Percentiles rank a stretch among this genome's conserved stretches.
Evolutionary conservation across 345 rosid genomes (phyloP).

Genomic region (Triadica sebifera): DNA sequence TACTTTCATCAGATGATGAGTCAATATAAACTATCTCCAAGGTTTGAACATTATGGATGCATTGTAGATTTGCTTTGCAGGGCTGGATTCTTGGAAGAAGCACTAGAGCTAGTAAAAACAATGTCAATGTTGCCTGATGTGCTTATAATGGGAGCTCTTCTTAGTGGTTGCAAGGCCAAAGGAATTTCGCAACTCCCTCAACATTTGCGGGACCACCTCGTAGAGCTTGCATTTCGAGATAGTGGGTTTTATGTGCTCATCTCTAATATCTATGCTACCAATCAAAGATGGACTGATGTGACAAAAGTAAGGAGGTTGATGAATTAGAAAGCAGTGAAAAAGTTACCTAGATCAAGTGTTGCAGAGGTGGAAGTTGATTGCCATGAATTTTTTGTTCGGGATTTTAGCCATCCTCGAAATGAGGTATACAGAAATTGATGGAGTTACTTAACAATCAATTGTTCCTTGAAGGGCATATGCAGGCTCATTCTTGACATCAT

Average conservation of each 20-base stretch:
- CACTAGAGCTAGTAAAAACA: conserved; percentile 27
- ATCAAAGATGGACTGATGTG: conserved; percentile 47
- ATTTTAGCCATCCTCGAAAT: conserved; percentile 17
- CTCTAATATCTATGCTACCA: conserved; percentile 40
- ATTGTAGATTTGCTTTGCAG: conserved; percentile 34
- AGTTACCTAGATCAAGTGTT: conserved; percentile 35
- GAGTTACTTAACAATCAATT: conserved; percentile 12
- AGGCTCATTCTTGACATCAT: conserved; percentile 2
- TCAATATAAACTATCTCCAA: conserved; percentile 33
- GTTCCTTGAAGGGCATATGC: conserved; percentile 8
- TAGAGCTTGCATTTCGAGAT: conserved; percentile 27
- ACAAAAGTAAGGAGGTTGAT: conserved; percentile 37
- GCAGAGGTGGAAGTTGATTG: conserved; percentile 23
- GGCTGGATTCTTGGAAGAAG: conserved; percentile 47
- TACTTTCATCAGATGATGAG: conserved; percentile 37
- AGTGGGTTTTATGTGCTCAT: conserved; percentile 45
- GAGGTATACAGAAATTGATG: conserved; percentile 11
- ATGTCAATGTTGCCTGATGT: conserved; percentile 46
- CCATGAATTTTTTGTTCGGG: conserved; percentile 21
- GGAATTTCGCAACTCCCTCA: conserved; percentile 30
- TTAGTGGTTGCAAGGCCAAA: conserved; percentile 42
- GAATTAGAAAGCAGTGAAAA: conserved; percentile 37
- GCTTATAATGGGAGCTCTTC: conserved; percentile 49
- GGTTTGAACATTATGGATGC: conserved; percentile 41
- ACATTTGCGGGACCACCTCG: conserved; percentile 28